Evolutionary conservation across 495 filamentous ascomycete genomes (phyloP), one percentile per base, ranked within the genome.

Genomic region (Articulospora tetracladia): DNA sequence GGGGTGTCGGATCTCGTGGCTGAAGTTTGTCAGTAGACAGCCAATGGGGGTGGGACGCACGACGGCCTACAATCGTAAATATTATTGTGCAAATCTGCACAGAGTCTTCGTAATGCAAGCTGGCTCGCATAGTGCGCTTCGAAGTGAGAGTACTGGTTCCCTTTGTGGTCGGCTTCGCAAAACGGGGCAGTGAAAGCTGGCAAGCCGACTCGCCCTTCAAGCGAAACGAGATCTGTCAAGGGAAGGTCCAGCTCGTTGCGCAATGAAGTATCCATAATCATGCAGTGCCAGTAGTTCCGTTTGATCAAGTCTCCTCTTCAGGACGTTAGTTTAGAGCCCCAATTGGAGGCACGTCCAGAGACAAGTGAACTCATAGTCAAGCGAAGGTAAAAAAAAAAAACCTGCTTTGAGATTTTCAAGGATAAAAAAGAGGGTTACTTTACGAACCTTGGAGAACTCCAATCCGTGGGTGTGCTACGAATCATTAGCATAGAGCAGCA

Each of bases 81-180:
- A 12, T 67, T 73, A 22, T 69, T 66, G 57, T 84, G 77, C 34
- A 84, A 77, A 23, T 77, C 70, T 13, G 77, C 73, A 15, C 77
- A 74, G 2, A 84, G 66, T 3, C 77, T 71, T n/a, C 81, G 73
- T 28, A 86, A 72, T 4, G 81, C 80, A 55, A 85, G 78, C 60
- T 84, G 81, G 0, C 83, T 82, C 3, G 79, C 75, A 64, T 83
- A 83, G 51, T 83, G 76, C 57, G 81, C 77, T 54, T 80, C 77
- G 54, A 79, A 81, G 55, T 82, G 79, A 7, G 72, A 75, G 23
- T 74, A 69, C 53, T 80, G 75, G 57, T 77, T 76, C n/a, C 73
- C 76, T 11, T 74, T 60, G 56, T 79, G 72, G 60, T 80, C 76
- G 15, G 76, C 76, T 27, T 79, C 70, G 24, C 66, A 76, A 56